Base-by-base conservation (phyloP, 495 filamentous ascomycete species). In the Penicillium cinerascens region DNA sequence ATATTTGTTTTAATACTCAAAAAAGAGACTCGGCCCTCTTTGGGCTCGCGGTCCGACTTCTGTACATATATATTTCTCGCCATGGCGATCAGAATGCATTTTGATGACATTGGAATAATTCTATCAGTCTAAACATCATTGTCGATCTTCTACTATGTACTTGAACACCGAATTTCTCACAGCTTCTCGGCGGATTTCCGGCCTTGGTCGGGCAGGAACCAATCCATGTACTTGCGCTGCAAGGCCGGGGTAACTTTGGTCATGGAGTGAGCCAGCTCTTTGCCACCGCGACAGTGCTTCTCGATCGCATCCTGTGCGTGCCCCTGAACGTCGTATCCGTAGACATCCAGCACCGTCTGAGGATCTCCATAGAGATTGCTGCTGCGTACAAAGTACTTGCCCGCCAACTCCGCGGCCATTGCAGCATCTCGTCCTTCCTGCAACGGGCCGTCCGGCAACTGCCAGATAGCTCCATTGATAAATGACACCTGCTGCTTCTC, bases 321-420 rank as follows among this genome's bases (percentile, higher is more conserved):
- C 11, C 26, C 44, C 23, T 53, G 18, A 23, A 40, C 71, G 53
- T 74, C 68, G 62, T 55, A 55, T 15, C 46, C 52, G 26, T 55
- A 55, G 16, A 55, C 23, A 20, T 68, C 73, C 36, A 45, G 29
- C 54, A 68, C 60, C 0, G 69, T 73, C 15, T 66, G 58, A 9
- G 63, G 63, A 56, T 75, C 69, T 37, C 64, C 72, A 63, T 71
- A 74, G 27, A 74, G 70, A 52, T 75, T 76, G 18, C 72, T 55
- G 53, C 70, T 76, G 38, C 54, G 55, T 15, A 49, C 42, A 21
- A 64, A 68, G 17, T 40, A 39, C 23, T 49, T 53, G 0, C 56
- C 59, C 17, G 55, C 33, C 10, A 58, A 43, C 42, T 58, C 59
- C 3, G 59, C 51, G 4, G 40, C 50, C 76, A 77, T 77, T 0